Conservation (phyloP, 257 asterid species). For the Dorcoceras hygrometricum region DNA sequence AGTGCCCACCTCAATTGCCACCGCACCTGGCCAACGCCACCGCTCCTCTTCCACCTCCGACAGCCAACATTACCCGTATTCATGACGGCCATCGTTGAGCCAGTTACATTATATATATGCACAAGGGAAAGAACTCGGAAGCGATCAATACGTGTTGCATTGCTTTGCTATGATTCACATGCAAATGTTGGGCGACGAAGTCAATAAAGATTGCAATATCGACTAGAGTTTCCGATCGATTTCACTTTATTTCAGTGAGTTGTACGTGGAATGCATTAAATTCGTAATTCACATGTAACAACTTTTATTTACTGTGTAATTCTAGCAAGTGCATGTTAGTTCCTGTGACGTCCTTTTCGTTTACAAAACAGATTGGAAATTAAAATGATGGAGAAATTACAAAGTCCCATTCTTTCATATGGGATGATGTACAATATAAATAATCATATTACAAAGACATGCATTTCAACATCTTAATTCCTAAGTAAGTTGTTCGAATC, state of each 20-base stretch:
- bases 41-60: conserved; percentile 40
- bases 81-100: conserved; percentile 7
- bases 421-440: too few species aligned
- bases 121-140: neutral
- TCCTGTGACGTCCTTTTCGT: neutral
- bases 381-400: neutral
- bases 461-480: too few species aligned
- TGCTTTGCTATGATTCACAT: neutral
- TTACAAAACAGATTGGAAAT: neutral
- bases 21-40: conserved; percentile 37
- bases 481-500: too few species aligned
- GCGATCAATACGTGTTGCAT: neutral
- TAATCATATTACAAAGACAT: too few species aligned
- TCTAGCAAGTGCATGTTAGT: neutral
- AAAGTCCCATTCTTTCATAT: too few species aligned
- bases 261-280: conserved; percentile 18
- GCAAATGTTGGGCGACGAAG: neutral
- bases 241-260: conserved; percentile 5
- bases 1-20: conserved; percentile 56
- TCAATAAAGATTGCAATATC: conserved; percentile 6
- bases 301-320: neutral
- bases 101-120: neutral
- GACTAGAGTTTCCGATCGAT: conserved; percentile 18
- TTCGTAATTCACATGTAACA: neutral
- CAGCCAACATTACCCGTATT: conserved; percentile 34